These are phyloP conservation scores for Phalaenopsis equestris DNA, from an alignment of 106 monocot species.

Conservation along the genomic window DNA sequence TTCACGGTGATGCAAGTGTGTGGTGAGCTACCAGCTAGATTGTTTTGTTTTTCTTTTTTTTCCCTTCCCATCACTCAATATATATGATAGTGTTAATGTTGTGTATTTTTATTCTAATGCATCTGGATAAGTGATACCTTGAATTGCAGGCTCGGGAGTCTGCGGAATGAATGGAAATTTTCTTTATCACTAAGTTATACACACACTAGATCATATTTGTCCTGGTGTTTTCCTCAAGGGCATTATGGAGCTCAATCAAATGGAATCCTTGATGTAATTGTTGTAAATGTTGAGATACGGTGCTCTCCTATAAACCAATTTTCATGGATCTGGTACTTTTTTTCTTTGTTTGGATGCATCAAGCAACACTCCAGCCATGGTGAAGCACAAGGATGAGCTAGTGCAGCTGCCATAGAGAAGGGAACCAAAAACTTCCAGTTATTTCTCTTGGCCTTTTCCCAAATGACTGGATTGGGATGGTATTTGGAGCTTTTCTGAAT, in stretches of 20 bases:
- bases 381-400: background rate
- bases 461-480: background rate
- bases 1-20: background rate
- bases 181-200: conserved; percentile 10
- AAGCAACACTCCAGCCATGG: background rate
- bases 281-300: conserved; percentile 39
- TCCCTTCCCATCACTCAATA: background rate
- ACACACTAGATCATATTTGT: conserved; percentile 12
- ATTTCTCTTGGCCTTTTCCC: background rate
- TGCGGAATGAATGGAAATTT: conserved; percentile 2
- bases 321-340: conserved; percentile 19
- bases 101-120: conserved; percentile 2
- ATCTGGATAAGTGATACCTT: conserved; percentile 18
- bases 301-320: conserved; percentile 12
- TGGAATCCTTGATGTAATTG: conserved; percentile 8
- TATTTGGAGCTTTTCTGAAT: background rate
- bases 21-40: conserved; percentile 10
- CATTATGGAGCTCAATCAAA: conserved; percentile 13
- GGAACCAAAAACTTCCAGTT: no score
- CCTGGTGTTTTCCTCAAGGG: conserved; percentile 14
- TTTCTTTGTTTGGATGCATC: background rate
- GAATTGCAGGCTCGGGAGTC: conserved; percentile 18
- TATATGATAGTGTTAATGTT: background rate
- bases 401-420: background rate
- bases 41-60: conserved; percentile 1